Evolutionary conservation across 2,329 filamentous ascomycete species (phyloP).

Genomic region (Phaeosphaeriaceae sp.): DNA sequence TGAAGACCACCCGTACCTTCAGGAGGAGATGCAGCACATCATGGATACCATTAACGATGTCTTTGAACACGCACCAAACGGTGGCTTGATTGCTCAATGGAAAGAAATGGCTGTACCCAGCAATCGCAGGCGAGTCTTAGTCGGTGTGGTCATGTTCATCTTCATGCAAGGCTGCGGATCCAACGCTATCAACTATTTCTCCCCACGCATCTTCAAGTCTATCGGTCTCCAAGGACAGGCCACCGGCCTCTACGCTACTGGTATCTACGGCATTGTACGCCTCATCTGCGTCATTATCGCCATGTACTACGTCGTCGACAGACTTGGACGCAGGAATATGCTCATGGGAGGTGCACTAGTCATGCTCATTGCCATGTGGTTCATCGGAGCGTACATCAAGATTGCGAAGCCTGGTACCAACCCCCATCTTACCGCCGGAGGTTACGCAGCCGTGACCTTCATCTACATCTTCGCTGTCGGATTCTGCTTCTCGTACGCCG

Average conservation of each 20-base stretch:
- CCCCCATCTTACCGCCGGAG: constrained; percentile 53
- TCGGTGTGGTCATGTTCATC: constrained; percentile 77
- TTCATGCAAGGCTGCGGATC: constrained; percentile 81
- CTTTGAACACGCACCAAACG: constrained; percentile 35
- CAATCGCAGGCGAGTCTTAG: constrained; percentile 68
- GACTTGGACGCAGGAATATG: constrained; percentile 66
- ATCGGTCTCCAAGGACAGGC: constrained; percentile 69
- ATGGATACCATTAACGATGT: constrained; percentile 52
- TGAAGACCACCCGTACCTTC: constrained; percentile 75
- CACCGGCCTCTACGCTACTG: constrained; percentile 70
- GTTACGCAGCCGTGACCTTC: constrained; percentile 71
- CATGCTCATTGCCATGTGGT: constrained; percentile 70
- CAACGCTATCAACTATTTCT: constrained; percentile 80
- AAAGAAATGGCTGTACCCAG: background rate
- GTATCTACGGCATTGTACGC: constrained; percentile 80
- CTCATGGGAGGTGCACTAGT: constrained; percentile 70
- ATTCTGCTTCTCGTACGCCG: constrained; percentile 75
- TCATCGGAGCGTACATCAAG: constrained; percentile 68
- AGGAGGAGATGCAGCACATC: constrained; percentile 67
- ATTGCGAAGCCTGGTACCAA: constrained; percentile 41
- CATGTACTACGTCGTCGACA: constrained; percentile 73
- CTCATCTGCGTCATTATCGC: constrained; percentile 72
- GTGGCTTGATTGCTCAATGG: background rate
- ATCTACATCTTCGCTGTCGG: constrained; percentile 78
- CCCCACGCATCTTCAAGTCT: constrained; percentile 71